A percentile compares a stretch with the other conserved stretches of the same genome.
These are phyloP conservation scores for Syzygium aqueum DNA, from an alignment of 345 rosid genomes.

Conservation along the genomic window DNA sequence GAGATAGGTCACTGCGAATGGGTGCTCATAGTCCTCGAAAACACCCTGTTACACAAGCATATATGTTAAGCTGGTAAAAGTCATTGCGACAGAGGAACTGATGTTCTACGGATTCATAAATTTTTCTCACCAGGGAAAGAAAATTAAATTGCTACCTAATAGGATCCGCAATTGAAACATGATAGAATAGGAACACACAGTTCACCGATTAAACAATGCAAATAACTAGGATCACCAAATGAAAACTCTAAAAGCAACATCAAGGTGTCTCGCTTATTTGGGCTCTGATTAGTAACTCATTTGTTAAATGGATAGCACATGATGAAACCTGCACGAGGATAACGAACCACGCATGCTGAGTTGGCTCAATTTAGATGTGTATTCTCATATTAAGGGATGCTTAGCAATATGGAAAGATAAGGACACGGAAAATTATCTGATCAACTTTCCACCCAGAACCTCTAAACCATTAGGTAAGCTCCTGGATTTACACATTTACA, in stretches of 20 bases:
- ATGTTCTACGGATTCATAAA: neutral
- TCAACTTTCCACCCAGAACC: neutral
- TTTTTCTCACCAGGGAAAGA: neutral
- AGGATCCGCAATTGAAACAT: neutral
- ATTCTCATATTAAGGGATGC: neutral
- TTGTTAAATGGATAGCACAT: neutral
- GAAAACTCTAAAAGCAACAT: neutral
- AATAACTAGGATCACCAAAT: neutral
- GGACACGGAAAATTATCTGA: neutral
- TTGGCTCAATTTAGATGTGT: neutral
- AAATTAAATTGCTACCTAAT: neutral
- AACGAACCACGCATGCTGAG: neutral
- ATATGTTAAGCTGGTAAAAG: neutral
- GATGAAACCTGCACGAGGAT: neutral
- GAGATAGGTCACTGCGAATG: slow-evolving; percentile 31
- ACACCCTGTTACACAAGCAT: slow-evolving; percentile 13
- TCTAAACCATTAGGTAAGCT: neutral
- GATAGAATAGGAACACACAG: neutral
- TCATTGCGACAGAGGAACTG: neutral
- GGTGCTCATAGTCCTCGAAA: slow-evolving; percentile 22
- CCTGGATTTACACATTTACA: neutral
- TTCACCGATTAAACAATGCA: neutral
- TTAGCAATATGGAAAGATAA: neutral
- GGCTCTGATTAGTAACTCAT: neutral
- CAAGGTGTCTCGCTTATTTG: neutral